Conservation (phyloP, 2,329 filamentous ascomycete species). For the Dendrostoma leiphaemia region DNA sequence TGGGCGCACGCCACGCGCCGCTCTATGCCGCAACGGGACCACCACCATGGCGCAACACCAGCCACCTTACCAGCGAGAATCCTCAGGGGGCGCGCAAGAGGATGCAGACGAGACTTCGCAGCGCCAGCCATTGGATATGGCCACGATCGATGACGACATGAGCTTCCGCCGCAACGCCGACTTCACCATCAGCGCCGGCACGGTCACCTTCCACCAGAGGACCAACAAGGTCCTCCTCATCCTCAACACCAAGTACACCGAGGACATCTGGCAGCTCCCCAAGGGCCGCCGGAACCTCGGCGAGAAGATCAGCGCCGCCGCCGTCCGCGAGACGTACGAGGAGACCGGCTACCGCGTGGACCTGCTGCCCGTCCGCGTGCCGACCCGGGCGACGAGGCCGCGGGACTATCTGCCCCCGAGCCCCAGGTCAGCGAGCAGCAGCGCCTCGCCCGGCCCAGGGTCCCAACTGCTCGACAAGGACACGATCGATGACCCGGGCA, state of each 20-base stretch:
- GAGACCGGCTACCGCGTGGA: conserved; percentile 43
- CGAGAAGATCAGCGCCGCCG: conserved; percentile 40
- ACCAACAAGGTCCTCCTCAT: conserved; percentile 39
- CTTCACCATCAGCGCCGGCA: conserved; percentile 45
- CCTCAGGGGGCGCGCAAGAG: too few relatives aligned
- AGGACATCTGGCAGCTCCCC: conserved; percentile 42
- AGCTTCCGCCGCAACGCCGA: conserved; percentile 39
- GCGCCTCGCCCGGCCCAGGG: background rate
- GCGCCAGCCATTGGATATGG: conserved; percentile 23
- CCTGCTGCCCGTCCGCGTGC: conserved; percentile 37
- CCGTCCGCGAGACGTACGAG: conserved; percentile 46
- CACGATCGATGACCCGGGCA: conserved; percentile 24
- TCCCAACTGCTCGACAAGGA: background rate
- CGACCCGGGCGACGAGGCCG: conserved; percentile 39
- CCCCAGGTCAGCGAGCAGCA: background rate
- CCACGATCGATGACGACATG: conserved; percentile 31
- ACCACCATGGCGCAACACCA: background rate
- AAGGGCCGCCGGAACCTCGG: conserved; percentile 48
- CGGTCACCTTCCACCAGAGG: conserved; percentile 40
- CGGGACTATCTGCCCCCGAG: conserved; percentile 3
- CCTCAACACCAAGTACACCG: conserved; percentile 37
- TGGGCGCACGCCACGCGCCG: too few relatives aligned
- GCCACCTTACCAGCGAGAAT: too few relatives aligned
- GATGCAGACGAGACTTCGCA: background rate
- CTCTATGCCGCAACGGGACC: too few relatives aligned